A percentile compares a stretch with the other conserved stretches of the same genome.
phyloP scores from a whole-genome alignment of 345 rosid species.

The thale cress (Arabidopsis thaliana) region TAIR10.1 NC_003075.7:2266001-2266500 shows the following conservation, averaged over 20 bases:
- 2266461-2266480: background rate
- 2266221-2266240: conserved; percentile 30
- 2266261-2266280: background rate
- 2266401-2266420: background rate
- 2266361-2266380: background rate
- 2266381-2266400: background rate
- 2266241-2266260: background rate
- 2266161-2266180: background rate
- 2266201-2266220: background rate
- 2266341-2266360: background rate
- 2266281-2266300: background rate
- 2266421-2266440: background rate
- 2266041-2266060: background rate
- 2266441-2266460: background rate
- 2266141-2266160: background rate
- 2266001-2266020: background rate
- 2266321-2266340: background rate
- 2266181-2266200: conserved; percentile 15
- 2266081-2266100: background rate
- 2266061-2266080: background rate
- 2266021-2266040: background rate
- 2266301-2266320: background rate
- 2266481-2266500: background rate
- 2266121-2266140: background rate
- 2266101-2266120: background rate